phyloP scores from a whole-genome alignment of 768 basidiomycete genomes.

The Amylocystis lapponica region DNA sequence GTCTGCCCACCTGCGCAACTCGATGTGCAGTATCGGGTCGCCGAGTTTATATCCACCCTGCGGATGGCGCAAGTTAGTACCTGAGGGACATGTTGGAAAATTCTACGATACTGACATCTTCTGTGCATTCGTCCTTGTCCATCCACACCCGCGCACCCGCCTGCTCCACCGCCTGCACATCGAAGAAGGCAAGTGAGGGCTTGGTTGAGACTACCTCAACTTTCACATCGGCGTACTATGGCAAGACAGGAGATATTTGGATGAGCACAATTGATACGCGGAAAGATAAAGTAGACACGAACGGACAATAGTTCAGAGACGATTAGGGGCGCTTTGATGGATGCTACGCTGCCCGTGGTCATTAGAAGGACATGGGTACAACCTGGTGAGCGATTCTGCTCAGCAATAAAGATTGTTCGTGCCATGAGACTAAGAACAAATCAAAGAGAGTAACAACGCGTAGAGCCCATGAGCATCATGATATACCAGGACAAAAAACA shows the following conservation, averaged over 20 bases:
- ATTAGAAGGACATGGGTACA: slow-evolving; percentile 72
- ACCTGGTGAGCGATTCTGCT: slow-evolving; percentile 25
- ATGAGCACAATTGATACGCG: not conserved
- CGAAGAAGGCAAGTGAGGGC: slow-evolving; percentile 72
- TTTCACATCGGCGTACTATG: slow-evolving; percentile 66
- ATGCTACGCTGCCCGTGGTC: slow-evolving; percentile 92
- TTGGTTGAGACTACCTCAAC: slow-evolving; percentile 84
- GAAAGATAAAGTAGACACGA: slow-evolving; percentile 21
- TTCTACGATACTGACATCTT: slow-evolving; percentile 39
- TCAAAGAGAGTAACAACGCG: not conserved
- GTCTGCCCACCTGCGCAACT: slow-evolving; percentile 92
- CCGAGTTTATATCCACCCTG: slow-evolving; percentile 74
- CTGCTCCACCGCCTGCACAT: slow-evolving; percentile 41
- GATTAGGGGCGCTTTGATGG: slow-evolving; percentile 89
- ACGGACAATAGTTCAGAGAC: slow-evolving; percentile 68
- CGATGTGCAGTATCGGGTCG: slow-evolving; percentile 94
- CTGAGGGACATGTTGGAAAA: not conserved
- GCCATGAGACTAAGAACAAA: no score
- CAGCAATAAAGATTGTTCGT: slow-evolving; percentile 24
- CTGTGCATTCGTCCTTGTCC: slow-evolving; percentile 87
- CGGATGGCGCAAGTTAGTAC: not conserved
- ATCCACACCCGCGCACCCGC: slow-evolving; percentile 71
- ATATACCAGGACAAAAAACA: slow-evolving; percentile 3
- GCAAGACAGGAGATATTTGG: not conserved
- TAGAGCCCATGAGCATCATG: no score